A percentile compares a stretch with the other conserved stretches of the same genome.
Conservation (phyloP, 192 early-diverging fungal species). For the Rhizoclosmatium sp. region DNA sequence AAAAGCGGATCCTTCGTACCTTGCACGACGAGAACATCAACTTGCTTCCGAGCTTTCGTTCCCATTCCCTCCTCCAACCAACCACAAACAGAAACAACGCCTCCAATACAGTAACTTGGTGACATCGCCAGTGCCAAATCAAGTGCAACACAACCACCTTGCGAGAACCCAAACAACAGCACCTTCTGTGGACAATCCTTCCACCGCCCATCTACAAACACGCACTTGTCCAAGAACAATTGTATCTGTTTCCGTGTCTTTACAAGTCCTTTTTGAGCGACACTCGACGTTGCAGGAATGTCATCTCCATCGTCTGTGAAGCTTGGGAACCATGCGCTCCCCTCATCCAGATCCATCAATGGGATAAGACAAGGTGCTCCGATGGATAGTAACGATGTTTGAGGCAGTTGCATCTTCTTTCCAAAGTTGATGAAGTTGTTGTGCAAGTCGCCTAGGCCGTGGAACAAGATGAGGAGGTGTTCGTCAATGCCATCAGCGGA, state of each 20-base stretch:
- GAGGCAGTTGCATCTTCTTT: slow-evolving; percentile 66
- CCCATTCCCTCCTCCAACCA: slow-evolving; percentile 47
- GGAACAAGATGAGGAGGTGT: slow-evolving; percentile 76
- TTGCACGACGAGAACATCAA: slow-evolving; percentile 64
- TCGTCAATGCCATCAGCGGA: slow-evolving; percentile 47
- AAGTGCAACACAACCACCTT: slow-evolving; percentile 73
- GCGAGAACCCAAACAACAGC: slow-evolving; percentile 78
- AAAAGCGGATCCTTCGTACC: slow-evolving; percentile 61
- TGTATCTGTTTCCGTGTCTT: slow-evolving; percentile 53
- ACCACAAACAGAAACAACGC: slow-evolving; percentile 69
- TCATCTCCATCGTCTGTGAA: slow-evolving; percentile 64
- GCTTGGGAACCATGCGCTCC: slow-evolving; percentile 71
- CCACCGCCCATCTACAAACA: slow-evolving; percentile 44
- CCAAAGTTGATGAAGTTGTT: slow-evolving; percentile 70
- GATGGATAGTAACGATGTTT: slow-evolving; percentile 64
- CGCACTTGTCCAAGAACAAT: slow-evolving; percentile 54
- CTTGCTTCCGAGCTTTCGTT: slow-evolving; percentile 32
- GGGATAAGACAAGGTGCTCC: slow-evolving; percentile 40
- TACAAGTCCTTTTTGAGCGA: slow-evolving; percentile 53
- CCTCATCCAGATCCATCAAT: slow-evolving; percentile 63
- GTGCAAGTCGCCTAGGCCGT: slow-evolving; percentile 76
- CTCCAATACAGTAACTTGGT: slow-evolving; percentile 33
- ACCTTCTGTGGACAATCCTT: slow-evolving; percentile 55
- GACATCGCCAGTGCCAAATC: slow-evolving; percentile 67
- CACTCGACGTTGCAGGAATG: slow-evolving; percentile 42